phyloP scores from a whole-genome alignment of 139 green algal species.

The Chlamydomonas incerta region DNA sequence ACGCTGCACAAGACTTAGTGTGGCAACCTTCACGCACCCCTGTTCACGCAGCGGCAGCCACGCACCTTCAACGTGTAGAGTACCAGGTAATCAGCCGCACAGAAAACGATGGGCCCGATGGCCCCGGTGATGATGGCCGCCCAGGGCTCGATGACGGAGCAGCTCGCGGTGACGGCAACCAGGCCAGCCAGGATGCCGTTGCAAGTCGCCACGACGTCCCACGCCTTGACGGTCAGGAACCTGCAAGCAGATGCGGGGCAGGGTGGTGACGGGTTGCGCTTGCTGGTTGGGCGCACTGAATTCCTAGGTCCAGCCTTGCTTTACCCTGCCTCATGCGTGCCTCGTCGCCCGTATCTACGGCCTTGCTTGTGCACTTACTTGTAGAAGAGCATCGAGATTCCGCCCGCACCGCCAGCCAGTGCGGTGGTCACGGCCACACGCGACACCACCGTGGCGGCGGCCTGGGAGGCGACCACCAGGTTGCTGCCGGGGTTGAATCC shows the following conservation, averaged over 20 bases:
- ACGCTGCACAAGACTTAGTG: not conserved
- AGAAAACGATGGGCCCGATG: slow-evolving; percentile 51
- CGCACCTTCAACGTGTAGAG: slow-evolving; percentile 62
- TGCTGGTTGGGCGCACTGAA: no score
- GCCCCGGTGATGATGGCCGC: slow-evolving; percentile 71
- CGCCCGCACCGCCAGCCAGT: slow-evolving; percentile 58
- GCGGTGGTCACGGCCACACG: slow-evolving; percentile 73
- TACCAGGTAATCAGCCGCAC: slow-evolving; percentile 6
- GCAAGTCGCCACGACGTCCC: slow-evolving; percentile 41
- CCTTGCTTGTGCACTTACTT: not conserved
- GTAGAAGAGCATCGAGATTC: slow-evolving; percentile 59
- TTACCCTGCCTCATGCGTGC: no score
- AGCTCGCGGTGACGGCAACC: slow-evolving; percentile 70
- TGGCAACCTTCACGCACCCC: not conserved
- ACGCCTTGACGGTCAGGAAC: not conserved
- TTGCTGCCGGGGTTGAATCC: slow-evolving; percentile 73
- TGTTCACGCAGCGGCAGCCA: not conserved
- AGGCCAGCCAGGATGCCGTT: slow-evolving; percentile 62
- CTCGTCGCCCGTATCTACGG: no score
- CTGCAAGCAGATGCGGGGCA: no score
- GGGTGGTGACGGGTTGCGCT: no score
- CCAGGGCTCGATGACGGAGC: slow-evolving; percentile 67
- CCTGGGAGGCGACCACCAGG: slow-evolving; percentile 51
- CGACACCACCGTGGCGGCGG: slow-evolving; percentile 47
- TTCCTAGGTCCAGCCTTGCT: no score